These are phyloP conservation scores for Pogostemon cablin DNA, from an alignment of 257 asterid species.

Conservation along the genomic window DNA sequence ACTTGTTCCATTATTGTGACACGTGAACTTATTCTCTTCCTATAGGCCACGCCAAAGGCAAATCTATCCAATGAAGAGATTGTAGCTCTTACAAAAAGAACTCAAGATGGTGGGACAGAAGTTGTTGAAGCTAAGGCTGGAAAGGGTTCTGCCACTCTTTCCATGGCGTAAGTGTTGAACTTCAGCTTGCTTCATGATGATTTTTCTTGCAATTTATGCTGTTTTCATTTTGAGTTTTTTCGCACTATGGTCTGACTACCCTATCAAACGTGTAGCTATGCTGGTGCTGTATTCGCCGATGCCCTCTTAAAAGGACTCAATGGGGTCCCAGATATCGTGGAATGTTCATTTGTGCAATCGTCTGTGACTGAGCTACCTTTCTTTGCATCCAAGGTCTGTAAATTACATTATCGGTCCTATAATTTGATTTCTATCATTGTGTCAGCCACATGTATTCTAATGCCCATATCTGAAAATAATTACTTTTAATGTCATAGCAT, in stretches of 20 bases:
- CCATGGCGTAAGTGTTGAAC: conserved; percentile 82
- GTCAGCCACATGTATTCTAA: not conserved
- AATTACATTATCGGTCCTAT: too few species aligned
- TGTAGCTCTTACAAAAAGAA: conserved; percentile 79
- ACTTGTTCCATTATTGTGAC: conserved; percentile 7
- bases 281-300: conserved; percentile 93
- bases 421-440: not conserved
- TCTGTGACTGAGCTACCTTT: conserved; percentile 71
- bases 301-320: conserved; percentile 92
- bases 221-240: not conserved
- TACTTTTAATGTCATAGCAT: too few species aligned
- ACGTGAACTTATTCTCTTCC: conserved; percentile 9
- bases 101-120: conserved; percentile 98
- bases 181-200: not conserved
- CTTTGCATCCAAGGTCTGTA: conserved; percentile 75
- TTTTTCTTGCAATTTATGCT: conserved; percentile 6
- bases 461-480: too few species aligned
- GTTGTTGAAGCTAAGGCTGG: conserved; percentile 99
- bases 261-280: conserved; percentile 55
- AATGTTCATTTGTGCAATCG: conserved; percentile 76
- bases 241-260: not conserved
- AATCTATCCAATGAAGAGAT: conserved; percentile 72
- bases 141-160: conserved; percentile 97
- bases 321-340: conserved; percentile 84
- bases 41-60: conserved; percentile 78